Base-by-base conservation (phyloP, 1,284 basidiomycete species). In the Phylloporus gajari region DNA sequence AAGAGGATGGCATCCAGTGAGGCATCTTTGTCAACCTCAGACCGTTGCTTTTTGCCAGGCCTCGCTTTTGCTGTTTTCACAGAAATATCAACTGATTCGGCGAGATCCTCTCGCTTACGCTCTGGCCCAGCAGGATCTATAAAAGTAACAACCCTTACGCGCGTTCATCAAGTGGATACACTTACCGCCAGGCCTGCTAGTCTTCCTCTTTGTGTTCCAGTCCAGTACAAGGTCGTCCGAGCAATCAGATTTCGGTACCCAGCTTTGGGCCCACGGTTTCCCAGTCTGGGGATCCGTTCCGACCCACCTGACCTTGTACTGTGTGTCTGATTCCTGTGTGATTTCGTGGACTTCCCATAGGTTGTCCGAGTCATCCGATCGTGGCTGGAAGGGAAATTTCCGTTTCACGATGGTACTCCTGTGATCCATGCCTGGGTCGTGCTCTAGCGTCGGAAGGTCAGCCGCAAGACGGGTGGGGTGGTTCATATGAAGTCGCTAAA, bases 271-370 rank as follows among this genome's bases (percentile, higher is more conserved):
- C 53, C 53, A 56, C 6, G 53, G 27, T 15, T 56, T 27, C 27
- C 53, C 27, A 23, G 53, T 56, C 53, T 56, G 53, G n/a, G 53
- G 53, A 56, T 56, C 53, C 53, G 53, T 56, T 56, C 53, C 53
- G 27, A 23, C 53, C 53, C 53, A 56, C 53, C 13, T 56, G 12
- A 56, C 53, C 27, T 56, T 56, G 53, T 56, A 56, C 53, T 56
- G 5, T 17, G 53, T 56, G 53, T 56, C 27, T 6, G n/a, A 56
- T 30, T 56, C 53, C 27, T 56, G 53, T 15, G 53, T 56, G 53
- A 56, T 56, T 56, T 56, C 53, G 4, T 56, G 53, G 27, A 56
- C 53, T 56, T 23, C 23, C 48, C 48, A 51, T 25, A n/a, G 1
- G 25, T n/a, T 51, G 7, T 51, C 48, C 25, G 21, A 7, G 48